These are phyloP conservation scores for Alternaria sp. DNA, from an alignment of 2,329 filamentous ascomycete genomes.

Conservation along the genomic window DNA sequence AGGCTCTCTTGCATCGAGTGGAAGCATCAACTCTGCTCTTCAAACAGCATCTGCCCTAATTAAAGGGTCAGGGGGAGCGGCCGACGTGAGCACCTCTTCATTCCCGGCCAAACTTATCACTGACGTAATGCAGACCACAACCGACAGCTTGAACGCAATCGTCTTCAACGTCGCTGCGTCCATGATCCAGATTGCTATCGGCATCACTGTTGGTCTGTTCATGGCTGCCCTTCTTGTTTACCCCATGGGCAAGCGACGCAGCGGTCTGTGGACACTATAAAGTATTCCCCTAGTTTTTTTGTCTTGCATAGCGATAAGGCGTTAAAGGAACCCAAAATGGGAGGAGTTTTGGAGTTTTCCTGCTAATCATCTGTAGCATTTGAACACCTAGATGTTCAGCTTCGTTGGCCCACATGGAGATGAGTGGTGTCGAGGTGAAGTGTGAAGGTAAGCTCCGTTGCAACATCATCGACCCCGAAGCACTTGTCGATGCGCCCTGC, in stretches of 20 bases:
- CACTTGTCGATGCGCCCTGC: slow-evolving; percentile 10
- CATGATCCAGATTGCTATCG: slow-evolving; percentile 61
- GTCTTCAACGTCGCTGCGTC: slow-evolving; percentile 57
- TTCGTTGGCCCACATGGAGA: slow-evolving; percentile 15
- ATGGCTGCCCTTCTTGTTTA: slow-evolving; percentile 59
- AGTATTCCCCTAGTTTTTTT: slow-evolving; percentile 26
- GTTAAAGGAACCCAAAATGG: slow-evolving; percentile 24
- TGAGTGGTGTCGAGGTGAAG: slow-evolving; percentile 30
- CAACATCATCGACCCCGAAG: slow-evolving; percentile 13
- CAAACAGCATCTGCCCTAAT: slow-evolving; percentile 40
- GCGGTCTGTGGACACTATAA: slow-evolving; percentile 46
- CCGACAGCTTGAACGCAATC: slow-evolving; percentile 34
- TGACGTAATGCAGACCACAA: slow-evolving; percentile 25
- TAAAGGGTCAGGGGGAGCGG: slow-evolving; percentile 24
- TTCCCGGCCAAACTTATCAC: not conserved
- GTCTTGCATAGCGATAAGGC: slow-evolving; percentile 29
- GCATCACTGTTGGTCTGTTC: slow-evolving; percentile 61
- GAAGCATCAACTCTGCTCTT: slow-evolving; percentile 40
- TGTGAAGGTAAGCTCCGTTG: slow-evolving; percentile 27
- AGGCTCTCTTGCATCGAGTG: slow-evolving; percentile 42
- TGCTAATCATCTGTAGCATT: slow-evolving; percentile 33
- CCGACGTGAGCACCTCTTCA: slow-evolving; percentile 28
- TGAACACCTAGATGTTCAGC: slow-evolving; percentile 20
- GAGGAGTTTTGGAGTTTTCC: slow-evolving; percentile 10
- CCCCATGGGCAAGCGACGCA: slow-evolving; percentile 58